These are phyloP conservation scores for Perkinsus olseni DNA, from an alignment of 169 alveolate genomes.

Conservation along the genomic window DNA sequence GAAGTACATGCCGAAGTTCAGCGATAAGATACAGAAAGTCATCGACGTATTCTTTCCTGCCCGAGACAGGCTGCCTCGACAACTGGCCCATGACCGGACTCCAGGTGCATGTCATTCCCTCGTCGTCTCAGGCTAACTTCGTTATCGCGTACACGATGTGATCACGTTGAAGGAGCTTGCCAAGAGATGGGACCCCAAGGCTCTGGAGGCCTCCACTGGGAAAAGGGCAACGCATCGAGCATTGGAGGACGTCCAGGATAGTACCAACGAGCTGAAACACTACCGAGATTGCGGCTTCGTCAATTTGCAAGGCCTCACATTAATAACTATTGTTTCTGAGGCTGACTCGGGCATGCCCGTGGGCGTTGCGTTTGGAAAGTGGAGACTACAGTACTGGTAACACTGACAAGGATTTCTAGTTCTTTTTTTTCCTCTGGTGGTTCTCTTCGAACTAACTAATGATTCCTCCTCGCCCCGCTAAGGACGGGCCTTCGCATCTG, in stretches of 20 bases:
- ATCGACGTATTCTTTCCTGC: too few species aligned
- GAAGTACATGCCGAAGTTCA: conserved; percentile 50
- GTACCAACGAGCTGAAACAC: conserved; percentile 55
- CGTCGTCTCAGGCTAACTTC: conserved; percentile 29
- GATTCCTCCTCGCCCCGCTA: too few species aligned
- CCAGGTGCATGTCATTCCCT: background rate
- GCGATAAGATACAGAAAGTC: background rate
- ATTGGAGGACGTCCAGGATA: conserved; percentile 58
- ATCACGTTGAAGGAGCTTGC: conserved; percentile 47
- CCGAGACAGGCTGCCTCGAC: too few species aligned
- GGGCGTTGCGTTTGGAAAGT: too few species aligned
- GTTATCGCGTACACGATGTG: conserved; percentile 58
- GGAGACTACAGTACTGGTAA: too few species aligned
- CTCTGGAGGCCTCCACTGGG: conserved; percentile 26
- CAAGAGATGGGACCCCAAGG: conserved; percentile 38
- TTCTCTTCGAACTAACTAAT: too few species aligned
- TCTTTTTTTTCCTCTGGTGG: too few species aligned
- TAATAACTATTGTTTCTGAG: background rate
- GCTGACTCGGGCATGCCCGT: background rate
- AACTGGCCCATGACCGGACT: too few species aligned
- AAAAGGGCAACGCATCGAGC: conserved; percentile 53
- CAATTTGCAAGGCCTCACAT: background rate
- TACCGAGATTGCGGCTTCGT: conserved; percentile 22
- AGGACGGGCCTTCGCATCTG: too few species aligned
- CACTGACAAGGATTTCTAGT: too few species aligned